These are phyloP conservation scores for Melampsora americana DNA, from an alignment of 1,284 basidiomycete species.

Conservation along the genomic window DNA sequence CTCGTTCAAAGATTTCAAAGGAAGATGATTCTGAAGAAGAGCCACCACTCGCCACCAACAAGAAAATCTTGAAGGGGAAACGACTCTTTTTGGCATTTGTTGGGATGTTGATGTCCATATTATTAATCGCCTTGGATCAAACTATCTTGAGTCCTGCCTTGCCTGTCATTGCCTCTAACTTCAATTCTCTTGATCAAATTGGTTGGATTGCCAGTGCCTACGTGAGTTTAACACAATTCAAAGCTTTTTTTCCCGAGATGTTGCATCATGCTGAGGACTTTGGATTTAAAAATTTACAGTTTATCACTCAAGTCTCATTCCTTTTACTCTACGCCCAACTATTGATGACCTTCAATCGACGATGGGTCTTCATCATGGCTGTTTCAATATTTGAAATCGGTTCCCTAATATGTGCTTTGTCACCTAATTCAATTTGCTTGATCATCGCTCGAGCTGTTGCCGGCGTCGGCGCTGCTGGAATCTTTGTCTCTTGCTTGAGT, in stretches of 20 bases:
- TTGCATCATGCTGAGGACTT: background rate
- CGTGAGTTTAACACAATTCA: conserved; percentile 47
- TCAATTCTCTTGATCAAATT: conserved; percentile 57
- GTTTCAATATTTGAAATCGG: conserved; percentile 60
- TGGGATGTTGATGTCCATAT: conserved; percentile 3
- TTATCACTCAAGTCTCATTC: conserved; percentile 56
- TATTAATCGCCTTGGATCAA: conserved; percentile 7
- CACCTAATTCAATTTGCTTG: conserved; percentile 56
- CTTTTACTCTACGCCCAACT: conserved; percentile 57
- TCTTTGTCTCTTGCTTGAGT: conserved; percentile 58
- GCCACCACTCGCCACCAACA: background rate
- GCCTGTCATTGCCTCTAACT: conserved; percentile 56
- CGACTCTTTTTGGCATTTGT: conserved; percentile 3
- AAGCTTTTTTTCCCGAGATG: too few relatives aligned
- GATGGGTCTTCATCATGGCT: conserved; percentile 57
- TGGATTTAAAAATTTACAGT: conserved; percentile 47
- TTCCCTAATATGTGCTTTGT: conserved; percentile 59
- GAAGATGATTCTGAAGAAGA: background rate
- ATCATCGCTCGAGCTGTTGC: conserved; percentile 60
- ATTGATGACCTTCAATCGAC: conserved; percentile 56
- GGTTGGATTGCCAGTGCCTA: conserved; percentile 59
- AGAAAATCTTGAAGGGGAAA: conserved; percentile 3
- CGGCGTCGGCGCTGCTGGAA: conserved; percentile 59
- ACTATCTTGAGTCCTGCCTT: conserved; percentile 23
- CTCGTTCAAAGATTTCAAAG: background rate